These are phyloP conservation scores for Epichloe sibirici DNA, from an alignment of 2,329 filamentous ascomycete species.

Conservation along the genomic window DNA sequence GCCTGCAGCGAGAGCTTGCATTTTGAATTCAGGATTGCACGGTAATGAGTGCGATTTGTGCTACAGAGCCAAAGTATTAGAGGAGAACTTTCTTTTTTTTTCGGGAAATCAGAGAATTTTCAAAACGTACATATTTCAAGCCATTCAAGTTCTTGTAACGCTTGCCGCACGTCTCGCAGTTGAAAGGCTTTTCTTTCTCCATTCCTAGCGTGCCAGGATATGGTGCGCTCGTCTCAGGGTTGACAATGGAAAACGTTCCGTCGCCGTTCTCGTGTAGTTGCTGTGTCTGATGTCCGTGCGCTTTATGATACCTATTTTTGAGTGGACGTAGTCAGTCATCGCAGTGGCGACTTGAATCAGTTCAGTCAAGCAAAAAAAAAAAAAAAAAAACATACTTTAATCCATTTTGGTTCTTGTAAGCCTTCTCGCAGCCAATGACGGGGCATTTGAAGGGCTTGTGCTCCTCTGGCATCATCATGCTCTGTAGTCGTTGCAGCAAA, in stretches of 20 bases:
- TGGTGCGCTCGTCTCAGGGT: slow-evolving; percentile 84
- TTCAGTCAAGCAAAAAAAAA: not conserved
- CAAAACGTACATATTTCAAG: slow-evolving; percentile 68
- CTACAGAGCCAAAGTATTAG: slow-evolving; percentile 28
- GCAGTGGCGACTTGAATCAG: not conserved
- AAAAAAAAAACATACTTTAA: slow-evolving; percentile 63
- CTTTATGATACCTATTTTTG: slow-evolving; percentile 49
- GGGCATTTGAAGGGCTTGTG: slow-evolving; percentile 97
- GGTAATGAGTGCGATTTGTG: slow-evolving; percentile 74
- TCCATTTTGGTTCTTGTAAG: slow-evolving; percentile 98
- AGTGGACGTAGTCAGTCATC: not conserved
- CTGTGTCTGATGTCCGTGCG: slow-evolving; percentile 91
- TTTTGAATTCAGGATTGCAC: slow-evolving; percentile 70
- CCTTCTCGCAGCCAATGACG: slow-evolving; percentile 96
- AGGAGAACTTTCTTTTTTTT: not conserved
- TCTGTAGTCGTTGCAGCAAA: slow-evolving; percentile 44
- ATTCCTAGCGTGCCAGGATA: slow-evolving; percentile 97
- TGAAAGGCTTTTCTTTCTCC: slow-evolving; percentile 99
- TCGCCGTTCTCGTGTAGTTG: slow-evolving; percentile 94
- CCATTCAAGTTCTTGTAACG: slow-evolving; percentile 99
- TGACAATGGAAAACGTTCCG: slow-evolving; percentile 95
- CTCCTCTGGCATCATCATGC: slow-evolving; percentile 67
- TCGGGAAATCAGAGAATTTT: too few relatives aligned
- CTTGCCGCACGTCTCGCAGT: slow-evolving; percentile 93
- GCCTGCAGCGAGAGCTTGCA: slow-evolving; percentile 31